Evolutionary conservation across 2,329 filamentous ascomycete species (phyloP), one percentile per base, ranked within the genome.

Genomic region (Phaeosphaeria sp.): DNA sequence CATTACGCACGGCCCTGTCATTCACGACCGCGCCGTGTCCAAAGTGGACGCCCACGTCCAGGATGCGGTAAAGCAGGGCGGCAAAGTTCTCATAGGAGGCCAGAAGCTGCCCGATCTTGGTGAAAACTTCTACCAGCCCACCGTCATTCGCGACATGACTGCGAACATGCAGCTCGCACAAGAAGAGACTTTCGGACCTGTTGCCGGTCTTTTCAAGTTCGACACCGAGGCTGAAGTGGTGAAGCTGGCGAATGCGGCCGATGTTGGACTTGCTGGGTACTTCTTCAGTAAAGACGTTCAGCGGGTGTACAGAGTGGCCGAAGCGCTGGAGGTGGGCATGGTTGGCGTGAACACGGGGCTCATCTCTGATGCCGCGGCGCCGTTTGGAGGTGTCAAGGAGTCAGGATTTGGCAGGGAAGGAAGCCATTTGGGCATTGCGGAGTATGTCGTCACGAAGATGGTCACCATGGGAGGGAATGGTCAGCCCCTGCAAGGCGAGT

Each of bases 151-250:
- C 10, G 91, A 90, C 62, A 94, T 97, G 89, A 96, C 84, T 11
- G 82, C 84, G 56, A 88, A 93, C 43, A 98, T 98, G 95, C 84
- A 86, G 58, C 85, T 98, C 66, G 89, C 91, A 4, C 82, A 82
- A 1, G 94, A 98, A 78, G 95, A 99, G 82, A 99, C 94, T 0
- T 99, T 99, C 74, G 95, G 95, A 0, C 95, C 95, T 2, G 90
- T 98, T 0, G 94, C 93, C 0, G 94, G 91, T 0, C 79, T 98
- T 15, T 97, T 97, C 82, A 85, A 88, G 49, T 99, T 98, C 73
- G 86, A 91, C 47, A 92, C 89, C 0, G 95, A 98, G 79, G 89
- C 90, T 52, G 93, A 98, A 71, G 95, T 97, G 5, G 87, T 98
- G 27, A 83, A 85, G 62, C 80, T 94, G 64, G 94, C 95, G 3